Evolutionary conservation across 352 stramenopile species (phyloP).

Genomic region (Pythium scleroteichum): DNA sequence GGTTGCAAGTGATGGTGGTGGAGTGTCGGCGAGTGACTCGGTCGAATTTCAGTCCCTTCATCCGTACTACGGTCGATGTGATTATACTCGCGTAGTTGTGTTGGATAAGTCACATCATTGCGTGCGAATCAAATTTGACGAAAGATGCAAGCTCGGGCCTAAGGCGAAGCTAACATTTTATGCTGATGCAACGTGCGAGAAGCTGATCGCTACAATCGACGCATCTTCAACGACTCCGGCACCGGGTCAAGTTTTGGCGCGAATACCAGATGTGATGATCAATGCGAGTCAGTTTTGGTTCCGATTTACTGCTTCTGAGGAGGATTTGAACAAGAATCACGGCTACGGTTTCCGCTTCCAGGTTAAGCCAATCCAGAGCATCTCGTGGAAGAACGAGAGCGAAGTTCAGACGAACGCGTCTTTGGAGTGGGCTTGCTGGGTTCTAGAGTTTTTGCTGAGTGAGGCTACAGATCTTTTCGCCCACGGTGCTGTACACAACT

Average conservation of each 20-base stretch:
- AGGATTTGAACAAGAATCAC: slow-evolving; percentile 57
- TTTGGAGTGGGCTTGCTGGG: slow-evolving; percentile 86
- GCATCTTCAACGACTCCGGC: slow-evolving; percentile 32
- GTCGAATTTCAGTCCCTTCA: slow-evolving; percentile 83
- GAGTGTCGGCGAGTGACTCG: neutral
- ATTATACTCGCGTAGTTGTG: slow-evolving; percentile 67
- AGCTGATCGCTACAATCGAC: slow-evolving; percentile 54
- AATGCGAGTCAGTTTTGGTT: slow-evolving; percentile 85
- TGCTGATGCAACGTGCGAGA: slow-evolving; percentile 63
- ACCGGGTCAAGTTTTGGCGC: neutral
- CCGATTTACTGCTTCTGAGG: slow-evolving; percentile 68
- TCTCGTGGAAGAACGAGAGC: slow-evolving; percentile 77
- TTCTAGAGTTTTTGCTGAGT: slow-evolving; percentile 80
- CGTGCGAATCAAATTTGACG: slow-evolving; percentile 81
- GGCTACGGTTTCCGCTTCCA: slow-evolving; percentile 85
- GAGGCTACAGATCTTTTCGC: slow-evolving; percentile 65
- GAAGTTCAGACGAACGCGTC: slow-evolving; percentile 77
- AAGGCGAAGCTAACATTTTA: slow-evolving; percentile 80
- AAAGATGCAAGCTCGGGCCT: slow-evolving; percentile 64
- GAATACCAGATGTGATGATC: slow-evolving; percentile 60
- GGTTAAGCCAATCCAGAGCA: slow-evolving; percentile 75
- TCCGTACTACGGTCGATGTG: slow-evolving; percentile 80
- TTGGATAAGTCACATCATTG: slow-evolving; percentile 54
- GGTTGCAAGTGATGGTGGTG: slow-evolving; percentile 55
- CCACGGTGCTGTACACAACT: slow-evolving; percentile 76